Evolutionary conservation across 306 rosid species (phyloP), one percentile per base, ranked within the genome.

Genomic region (Acacia melanoxylon): DNA sequence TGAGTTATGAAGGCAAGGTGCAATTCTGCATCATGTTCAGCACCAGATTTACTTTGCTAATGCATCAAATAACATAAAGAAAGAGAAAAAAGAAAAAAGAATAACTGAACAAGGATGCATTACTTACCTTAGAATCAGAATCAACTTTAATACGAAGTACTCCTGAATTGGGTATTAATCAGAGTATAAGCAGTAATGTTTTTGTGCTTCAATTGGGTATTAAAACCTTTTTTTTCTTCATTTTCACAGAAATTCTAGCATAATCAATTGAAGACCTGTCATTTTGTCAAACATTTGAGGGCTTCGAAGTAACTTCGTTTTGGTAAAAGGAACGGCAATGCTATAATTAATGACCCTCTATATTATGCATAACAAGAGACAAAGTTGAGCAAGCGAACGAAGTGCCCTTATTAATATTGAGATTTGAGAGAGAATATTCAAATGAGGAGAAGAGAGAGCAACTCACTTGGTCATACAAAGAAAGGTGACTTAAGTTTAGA

Each of bases 381-480:
- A 77, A 45, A 83, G 31, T 10, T n/a, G 81, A 58, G 74, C 61
- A 58, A 62, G 52, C 22, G 71, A 52, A 68, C 14, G 74, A 77
- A 80, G 49, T 73, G 83, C 33, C 72, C 51, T 67, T 1, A 66
- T 77, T 52, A 48, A 0, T 13, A 46, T 74, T 0, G 49, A 69
- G 20, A n/a, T 14, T 63, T 29, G 81, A 71, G 72, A 71, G 72
- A 67, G 81, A 76, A 81, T 74, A 83, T 81, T 77, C 83, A 80
- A 73, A 68, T 76, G 25, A 68, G 84, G 14, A 68, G 84, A 78
- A 83, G 83, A 73, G 83, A 72, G 87, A 68, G 77, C 4, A 82
- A 35, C 81, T 82, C 88, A 79, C 86, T 82, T 81, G 82, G 80
- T 41, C 46, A 70, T 42, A 68, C 54, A 73, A 68, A 81, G 85